Evolutionary conservation across 139 green algal species (phyloP), one percentile per base, ranked within the genome.

Genomic region (Chlorella sp.): DNA sequence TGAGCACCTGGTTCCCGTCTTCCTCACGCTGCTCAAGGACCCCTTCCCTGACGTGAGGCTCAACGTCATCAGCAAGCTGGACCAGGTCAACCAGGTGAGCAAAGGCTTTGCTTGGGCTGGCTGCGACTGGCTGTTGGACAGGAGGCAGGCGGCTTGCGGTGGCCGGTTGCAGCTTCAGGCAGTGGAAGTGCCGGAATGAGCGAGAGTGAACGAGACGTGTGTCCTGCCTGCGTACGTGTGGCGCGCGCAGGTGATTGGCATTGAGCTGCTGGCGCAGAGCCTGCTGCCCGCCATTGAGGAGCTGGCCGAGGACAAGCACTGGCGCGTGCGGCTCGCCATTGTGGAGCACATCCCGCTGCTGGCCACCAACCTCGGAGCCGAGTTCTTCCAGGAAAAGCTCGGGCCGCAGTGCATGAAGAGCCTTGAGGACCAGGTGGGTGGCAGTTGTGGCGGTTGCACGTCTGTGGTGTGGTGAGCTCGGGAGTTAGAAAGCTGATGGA

Each of bases 261-360:
- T 97, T 20, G 92, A 99, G 51, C 86, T 97, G 63, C 84, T 99
- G 35, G 90, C 88, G 3, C 88, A 98, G 82, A 92, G 82, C 62
- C 82, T 99, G 73, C 85, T 99, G 74, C 96, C 96, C 0, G 95
- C 96, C 0, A 96, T 99, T 60, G 89, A 97, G 76, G 94, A 98
- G 74, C 87, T 99, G 29, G 93, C 96, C 1, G 91, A 97, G 80
- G 96, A 99, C 87, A 92, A 93, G 79, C 93, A 99, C 80, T 99
- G 96, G 96, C 90, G 96, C 29, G 95, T 99, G 75, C 84, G 96
- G 51, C 83, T 99, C 67, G 96, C 96, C 17, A 98, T 99, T 79
- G 97, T 99, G 71, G 87, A 96, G 77, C 96, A 99, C 88, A 94
- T 99, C 49, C 96, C 96, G 5, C 78, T 99, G 75, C 87, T 99